Evolutionary conservation across 2,329 filamentous ascomycete genomes (phyloP).

Genomic region (Trichoderma guizhouense): DNA sequence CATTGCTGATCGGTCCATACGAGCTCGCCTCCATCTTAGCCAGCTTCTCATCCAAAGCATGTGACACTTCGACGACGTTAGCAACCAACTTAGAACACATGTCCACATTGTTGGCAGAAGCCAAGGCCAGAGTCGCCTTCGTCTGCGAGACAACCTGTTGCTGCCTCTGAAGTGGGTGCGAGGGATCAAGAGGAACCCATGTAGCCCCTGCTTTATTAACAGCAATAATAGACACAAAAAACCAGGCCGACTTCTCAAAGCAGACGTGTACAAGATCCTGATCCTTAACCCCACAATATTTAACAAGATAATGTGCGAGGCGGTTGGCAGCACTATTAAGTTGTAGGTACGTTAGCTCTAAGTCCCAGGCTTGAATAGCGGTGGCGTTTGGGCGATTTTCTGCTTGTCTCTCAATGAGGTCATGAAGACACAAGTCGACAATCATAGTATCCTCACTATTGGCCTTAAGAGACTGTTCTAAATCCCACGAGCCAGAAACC

Average conservation of each 20-base stretch:
- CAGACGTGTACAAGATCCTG: conserved; percentile 26
- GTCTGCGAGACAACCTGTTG: conserved; percentile 19
- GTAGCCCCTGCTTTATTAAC: conserved; percentile 23
- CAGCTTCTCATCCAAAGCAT: background rate
- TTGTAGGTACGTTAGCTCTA: conserved; percentile 11
- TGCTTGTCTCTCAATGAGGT: conserved; percentile 15
- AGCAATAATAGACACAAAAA: conserved; percentile 22
- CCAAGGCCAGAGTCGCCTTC: conserved; percentile 14
- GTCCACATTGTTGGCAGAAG: conserved; percentile 18
- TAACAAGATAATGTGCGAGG: conserved; percentile 14
- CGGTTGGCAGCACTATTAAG: conserved; percentile 11
- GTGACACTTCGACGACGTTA: conserved; percentile 16
- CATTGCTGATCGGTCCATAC: background rate
- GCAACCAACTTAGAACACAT: conserved; percentile 23
- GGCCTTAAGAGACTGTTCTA: background rate
- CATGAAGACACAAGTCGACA: conserved; percentile 17
- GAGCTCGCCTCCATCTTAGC: background rate
- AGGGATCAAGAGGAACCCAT: conserved; percentile 22
- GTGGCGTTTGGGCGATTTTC: background rate
- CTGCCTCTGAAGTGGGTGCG: conserved; percentile 18
- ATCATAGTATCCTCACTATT: conserved; percentile 12
- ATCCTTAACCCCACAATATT: background rate
- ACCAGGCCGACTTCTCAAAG: conserved; percentile 30
- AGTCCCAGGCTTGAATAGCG: conserved; percentile 21
- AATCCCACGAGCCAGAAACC: conserved; percentile 4